These are phyloP conservation scores for Phytophthora sansomeana DNA, from an alignment of 352 stramenopile genomes.

Conservation along the genomic window DNA sequence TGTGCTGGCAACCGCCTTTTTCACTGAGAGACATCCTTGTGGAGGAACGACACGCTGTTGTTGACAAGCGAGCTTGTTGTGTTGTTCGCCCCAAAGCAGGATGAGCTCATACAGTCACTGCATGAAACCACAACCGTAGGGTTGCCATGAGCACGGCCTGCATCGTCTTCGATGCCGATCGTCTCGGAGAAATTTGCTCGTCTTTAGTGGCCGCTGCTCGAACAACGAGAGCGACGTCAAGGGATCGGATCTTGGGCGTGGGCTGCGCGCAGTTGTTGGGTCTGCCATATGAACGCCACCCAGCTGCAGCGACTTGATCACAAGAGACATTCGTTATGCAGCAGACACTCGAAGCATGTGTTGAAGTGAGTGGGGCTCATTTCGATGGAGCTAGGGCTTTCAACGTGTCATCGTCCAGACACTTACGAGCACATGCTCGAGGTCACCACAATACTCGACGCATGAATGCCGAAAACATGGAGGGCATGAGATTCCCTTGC, in stretches of 20 bases:
- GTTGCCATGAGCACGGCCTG: conserved; percentile 10
- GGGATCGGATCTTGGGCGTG: conserved; percentile 6
- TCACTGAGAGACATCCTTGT: conserved; percentile 29
- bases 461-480: conserved; percentile 9
- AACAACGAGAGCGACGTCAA: conserved; percentile 10
- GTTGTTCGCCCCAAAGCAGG: conserved; percentile 11
- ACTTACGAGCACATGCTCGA: background rate
- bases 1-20: conserved; percentile 14
- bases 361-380: conserved; percentile 8
- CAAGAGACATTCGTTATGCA: conserved; percentile 16
- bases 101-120: background rate
- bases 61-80: conserved; percentile 21
- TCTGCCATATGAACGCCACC: conserved; percentile 12
- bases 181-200: background rate
- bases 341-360: conserved; percentile 14
- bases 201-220: conserved; percentile 6
- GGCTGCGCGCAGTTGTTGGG: conserved; percentile 2
- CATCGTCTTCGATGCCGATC: conserved; percentile 32
- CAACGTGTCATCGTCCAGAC: background rate
- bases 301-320: conserved; percentile 22
- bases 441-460: background rate
- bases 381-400: conserved; percentile 10
- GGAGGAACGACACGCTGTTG: conserved; percentile 22
- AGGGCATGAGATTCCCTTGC: conserved; percentile 13
- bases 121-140: conserved; percentile 12